phyloP scores from a whole-genome alignment of 805 yeast species.

The Saccharomyces mikatae region DNA sequence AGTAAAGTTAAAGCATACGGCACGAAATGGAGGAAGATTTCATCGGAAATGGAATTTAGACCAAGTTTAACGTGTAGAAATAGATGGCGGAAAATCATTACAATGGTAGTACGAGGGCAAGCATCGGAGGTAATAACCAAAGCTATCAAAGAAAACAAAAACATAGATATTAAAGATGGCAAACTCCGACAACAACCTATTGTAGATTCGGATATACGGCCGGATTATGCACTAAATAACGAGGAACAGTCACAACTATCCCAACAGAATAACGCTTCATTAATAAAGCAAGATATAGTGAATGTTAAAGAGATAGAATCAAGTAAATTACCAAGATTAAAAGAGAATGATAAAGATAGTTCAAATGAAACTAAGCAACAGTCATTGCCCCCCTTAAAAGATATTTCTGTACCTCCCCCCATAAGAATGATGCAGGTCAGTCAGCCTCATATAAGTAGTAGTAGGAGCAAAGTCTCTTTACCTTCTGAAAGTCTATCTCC shows the following conservation, averaged over 20 bases:
- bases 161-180: constrained; percentile 20
- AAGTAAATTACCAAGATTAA: background rate
- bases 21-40: constrained; percentile 82
- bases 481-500: background rate
- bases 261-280: background rate
- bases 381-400: constrained; percentile 5
- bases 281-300: background rate
- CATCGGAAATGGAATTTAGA: constrained; percentile 62
- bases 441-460: constrained; percentile 1
- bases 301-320: background rate
- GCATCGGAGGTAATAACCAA: constrained; percentile 47
- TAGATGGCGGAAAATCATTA: constrained; percentile 82
- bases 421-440: background rate
- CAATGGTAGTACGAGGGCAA: constrained; percentile 61
- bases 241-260: background rate
- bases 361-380: background rate
- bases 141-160: constrained; percentile 51
- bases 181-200: background rate
- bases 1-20: constrained; percentile 63
- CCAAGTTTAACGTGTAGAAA: constrained; percentile 88
- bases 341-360: background rate
- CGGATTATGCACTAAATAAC: background rate
- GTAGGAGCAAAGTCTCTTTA: background rate
- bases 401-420: constrained; percentile 3
- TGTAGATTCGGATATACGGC: background rate